Percentiles rank a stretch among this genome's conserved stretches.
These are phyloP conservation scores for Fomitopsis pinicola DNA, from an alignment of 1,284 basidiomycete species.

Conservation along the genomic window DNA sequence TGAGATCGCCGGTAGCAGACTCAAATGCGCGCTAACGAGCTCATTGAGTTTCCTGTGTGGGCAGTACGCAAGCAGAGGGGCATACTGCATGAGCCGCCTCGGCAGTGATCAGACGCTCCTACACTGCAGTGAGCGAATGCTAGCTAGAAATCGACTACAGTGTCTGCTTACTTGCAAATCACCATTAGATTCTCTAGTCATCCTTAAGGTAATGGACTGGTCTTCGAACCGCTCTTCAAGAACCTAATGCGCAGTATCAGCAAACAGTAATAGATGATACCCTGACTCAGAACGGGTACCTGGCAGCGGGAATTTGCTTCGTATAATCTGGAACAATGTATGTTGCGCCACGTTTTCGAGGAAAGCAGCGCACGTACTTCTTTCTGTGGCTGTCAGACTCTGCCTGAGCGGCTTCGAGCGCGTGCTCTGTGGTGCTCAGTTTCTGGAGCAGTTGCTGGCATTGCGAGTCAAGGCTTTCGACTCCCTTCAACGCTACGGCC, in stretches of 20 bases:
- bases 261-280: no score
- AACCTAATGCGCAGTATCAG: slow-evolving; percentile 26
- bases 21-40: slow-evolving; percentile 19
- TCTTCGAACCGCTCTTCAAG: slow-evolving; percentile 61
- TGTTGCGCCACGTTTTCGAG: not conserved
- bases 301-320: slow-evolving; percentile 22
- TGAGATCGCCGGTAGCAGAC: slow-evolving; percentile 14
- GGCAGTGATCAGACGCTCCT: slow-evolving; percentile 31
- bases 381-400: slow-evolving; percentile 22
- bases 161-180: slow-evolving; percentile 44
- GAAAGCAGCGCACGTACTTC: slow-evolving; percentile 16
- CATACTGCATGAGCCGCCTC: slow-evolving; percentile 27
- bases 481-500: slow-evolving; percentile 9
- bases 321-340: slow-evolving; percentile 17
- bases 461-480: slow-evolving; percentile 9
- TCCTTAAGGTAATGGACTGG: slow-evolving; percentile 43
- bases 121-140: not conserved
- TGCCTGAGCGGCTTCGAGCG: slow-evolving; percentile 18
- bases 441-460: slow-evolving; percentile 9
- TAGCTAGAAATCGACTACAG: not conserved
- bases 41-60: not conserved
- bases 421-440: slow-evolving; percentile 5
- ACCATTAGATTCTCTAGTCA: slow-evolving; percentile 49
- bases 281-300: slow-evolving; percentile 13
- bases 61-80: not conserved